Base-by-base conservation (phyloP, 2,329 filamentous ascomycete genomes). In the Aspergillus tamarii region DNA sequence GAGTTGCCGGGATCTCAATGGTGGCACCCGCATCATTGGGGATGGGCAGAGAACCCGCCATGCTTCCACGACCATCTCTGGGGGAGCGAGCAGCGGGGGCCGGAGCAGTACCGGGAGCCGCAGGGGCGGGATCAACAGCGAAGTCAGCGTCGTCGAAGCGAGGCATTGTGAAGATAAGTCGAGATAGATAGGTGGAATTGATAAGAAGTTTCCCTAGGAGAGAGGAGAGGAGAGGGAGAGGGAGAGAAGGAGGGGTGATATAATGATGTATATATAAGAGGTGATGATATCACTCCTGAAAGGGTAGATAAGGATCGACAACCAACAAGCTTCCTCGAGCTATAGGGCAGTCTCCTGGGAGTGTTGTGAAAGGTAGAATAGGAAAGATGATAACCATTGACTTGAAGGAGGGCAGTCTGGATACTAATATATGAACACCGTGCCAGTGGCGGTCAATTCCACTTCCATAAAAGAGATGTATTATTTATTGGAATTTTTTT, bases 1-100 rank as follows among this genome's bases (percentile, higher is more conserved):
- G 82, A 61, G 88, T 86, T 28, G 90, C 89, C 46, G 90, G 89
- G 54, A 93, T 84, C 79, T 92, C 90, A 72, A 92, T 86, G 50
- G 88, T 82, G 60, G 83, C 84, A 64, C 82, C 78, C 43, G 68
- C 69, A 30, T 82, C 82, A 48, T 78, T 78, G 36, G 84, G 84
- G 61, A 78, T 80, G 66, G 72, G 72, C 64, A 80, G 76, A 62
- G 73, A 66, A 68, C 70, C 69, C 32, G 65, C 58, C 41, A 66
- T 34, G 58, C 71, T 72, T 62, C 67, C 65, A 57, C 72, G 73
- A 21, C 62, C 54, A 54, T 74, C 70, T 66, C 72, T 65, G 59
- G 75, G 69, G 45, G 74, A 73, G 57, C 59, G 70, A 68, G 69
- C 60, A 59, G 56, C 68, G n/a, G 62, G 48, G 43, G 60, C 67